phyloP scores from a whole-genome alignment of 148 eudicot genomes.

The Linanthus parryae region DNA sequence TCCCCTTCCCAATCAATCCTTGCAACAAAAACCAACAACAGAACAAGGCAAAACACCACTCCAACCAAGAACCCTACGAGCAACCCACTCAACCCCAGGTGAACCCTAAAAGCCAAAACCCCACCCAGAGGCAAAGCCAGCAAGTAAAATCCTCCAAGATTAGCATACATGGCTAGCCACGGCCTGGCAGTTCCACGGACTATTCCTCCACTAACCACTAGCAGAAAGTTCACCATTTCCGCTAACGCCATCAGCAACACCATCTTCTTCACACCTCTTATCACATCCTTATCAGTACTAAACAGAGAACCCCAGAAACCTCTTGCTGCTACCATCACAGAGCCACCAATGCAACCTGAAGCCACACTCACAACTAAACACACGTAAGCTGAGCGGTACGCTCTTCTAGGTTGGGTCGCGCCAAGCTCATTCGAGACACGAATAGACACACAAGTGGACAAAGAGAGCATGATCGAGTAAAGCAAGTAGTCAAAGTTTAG shows the following conservation, averaged over 20 bases:
- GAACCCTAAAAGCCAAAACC: conserved; percentile 44
- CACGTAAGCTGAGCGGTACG: conserved; percentile 44
- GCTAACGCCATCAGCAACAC: conserved; percentile 62
- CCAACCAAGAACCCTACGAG: conserved; percentile 68
- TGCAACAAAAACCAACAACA: conserved; percentile 52
- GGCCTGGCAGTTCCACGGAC: conserved; percentile 78
- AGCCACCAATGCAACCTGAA: conserved; percentile 36
- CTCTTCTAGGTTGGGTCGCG: conserved; percentile 37
- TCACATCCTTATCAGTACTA: conserved; percentile 43
- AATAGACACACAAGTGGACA: conserved; percentile 65
- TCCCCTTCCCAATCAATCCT: conserved; percentile 63
- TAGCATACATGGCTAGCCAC: conserved; percentile 59
- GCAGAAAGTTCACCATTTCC: conserved; percentile 66
- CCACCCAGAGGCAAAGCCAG: conserved; percentile 63
- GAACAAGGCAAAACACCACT: conserved; percentile 35
- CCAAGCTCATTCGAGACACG: conserved; percentile 80
- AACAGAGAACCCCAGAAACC: conserved; percentile 57
- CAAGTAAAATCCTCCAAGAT: conserved; percentile 67
- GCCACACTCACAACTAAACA: conserved; percentile 35
- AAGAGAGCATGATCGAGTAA: conserved; percentile 64
- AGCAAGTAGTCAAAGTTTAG: conserved; percentile 76
- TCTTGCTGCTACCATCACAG: conserved; percentile 38
- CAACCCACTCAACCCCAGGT: conserved; percentile 64
- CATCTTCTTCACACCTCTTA: conserved; percentile 48
- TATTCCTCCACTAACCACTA: conserved; percentile 62